Percentiles rank a stretch among this genome's conserved stretches.
These are phyloP conservation scores for Penicillium ucsense DNA, from an alignment of 495 filamentous ascomycete genomes.

Conservation along the genomic window DNA sequence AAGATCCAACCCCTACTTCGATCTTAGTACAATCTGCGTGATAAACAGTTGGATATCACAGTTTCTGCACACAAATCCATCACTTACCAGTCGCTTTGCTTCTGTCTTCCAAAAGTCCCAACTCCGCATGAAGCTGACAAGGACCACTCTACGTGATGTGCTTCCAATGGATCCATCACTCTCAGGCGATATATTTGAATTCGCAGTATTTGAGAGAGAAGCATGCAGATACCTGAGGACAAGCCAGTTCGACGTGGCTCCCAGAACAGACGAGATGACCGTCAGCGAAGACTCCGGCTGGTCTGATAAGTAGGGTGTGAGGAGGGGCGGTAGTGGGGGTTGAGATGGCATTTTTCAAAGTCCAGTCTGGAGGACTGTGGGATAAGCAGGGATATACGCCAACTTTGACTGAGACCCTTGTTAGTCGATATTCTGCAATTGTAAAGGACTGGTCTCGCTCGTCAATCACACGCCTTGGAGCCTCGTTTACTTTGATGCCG, in stretches of 20 bases:
- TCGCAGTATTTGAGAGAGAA: constrained; percentile 29
- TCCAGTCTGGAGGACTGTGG: background rate
- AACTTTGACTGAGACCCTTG: too few species aligned
- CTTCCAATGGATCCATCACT: constrained; percentile 6
- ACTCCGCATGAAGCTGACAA: constrained; percentile 74
- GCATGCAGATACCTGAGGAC: constrained; percentile 53
- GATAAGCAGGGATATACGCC: background rate
- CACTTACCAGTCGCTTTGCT: constrained; percentile 47
- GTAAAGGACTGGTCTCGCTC: too few species aligned
- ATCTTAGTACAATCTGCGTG: background rate
- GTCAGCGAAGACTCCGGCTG: constrained; percentile 47
- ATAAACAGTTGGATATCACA: too few species aligned
- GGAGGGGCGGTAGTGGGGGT: constrained; percentile 53
- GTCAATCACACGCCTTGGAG: too few species aligned
- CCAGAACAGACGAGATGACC: constrained; percentile 64
- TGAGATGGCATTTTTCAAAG: constrained; percentile 34
- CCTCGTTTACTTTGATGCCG: too few species aligned
- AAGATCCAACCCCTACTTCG: constrained; percentile 56
- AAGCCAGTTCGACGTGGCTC: constrained; percentile 68
- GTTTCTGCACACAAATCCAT: too few species aligned
- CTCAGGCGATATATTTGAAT: constrained; percentile 2
- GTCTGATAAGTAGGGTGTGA: constrained; percentile 52
- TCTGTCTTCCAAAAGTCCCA: constrained; percentile 64
- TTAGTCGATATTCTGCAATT: too few species aligned
- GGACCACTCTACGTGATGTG: constrained; percentile 46